These are phyloP conservation scores for Cryphonectria carpinicola DNA, from an alignment of 2,329 filamentous ascomycete species.

Conservation along the genomic window DNA sequence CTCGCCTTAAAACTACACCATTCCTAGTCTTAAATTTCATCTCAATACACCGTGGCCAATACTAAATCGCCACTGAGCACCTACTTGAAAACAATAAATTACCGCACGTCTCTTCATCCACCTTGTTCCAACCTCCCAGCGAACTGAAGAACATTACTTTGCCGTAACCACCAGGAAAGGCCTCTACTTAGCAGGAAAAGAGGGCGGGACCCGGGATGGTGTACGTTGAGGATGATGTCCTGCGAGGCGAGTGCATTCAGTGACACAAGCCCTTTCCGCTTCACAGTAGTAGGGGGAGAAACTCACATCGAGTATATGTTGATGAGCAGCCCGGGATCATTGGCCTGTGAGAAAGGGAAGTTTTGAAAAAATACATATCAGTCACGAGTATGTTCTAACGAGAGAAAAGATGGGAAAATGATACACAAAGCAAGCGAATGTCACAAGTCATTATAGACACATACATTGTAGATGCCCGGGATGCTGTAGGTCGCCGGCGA, in stretches of 20 bases:
- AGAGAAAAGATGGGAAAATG: too few species aligned
- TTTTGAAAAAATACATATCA: too few species aligned
- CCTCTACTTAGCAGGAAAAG: constrained; percentile 12
- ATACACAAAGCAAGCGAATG: neutral
- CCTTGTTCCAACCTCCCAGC: neutral
- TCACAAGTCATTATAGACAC: neutral
- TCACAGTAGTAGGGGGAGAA: neutral
- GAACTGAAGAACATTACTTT: neutral
- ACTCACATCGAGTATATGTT: constrained; percentile 27
- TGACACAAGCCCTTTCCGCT: neutral
- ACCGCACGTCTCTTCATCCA: neutral
- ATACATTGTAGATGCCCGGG: constrained; percentile 23
- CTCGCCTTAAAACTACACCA: neutral
- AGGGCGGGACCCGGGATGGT: constrained; percentile 16
- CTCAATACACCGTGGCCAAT: neutral
- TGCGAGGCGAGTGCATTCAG: neutral
- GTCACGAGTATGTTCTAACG: too few species aligned
- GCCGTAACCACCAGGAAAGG: neutral
- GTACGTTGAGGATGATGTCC: constrained; percentile 22
- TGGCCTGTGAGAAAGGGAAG: constrained; percentile 9
- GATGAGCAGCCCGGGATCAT: constrained; percentile 21
- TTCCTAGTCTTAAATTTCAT: too few species aligned
- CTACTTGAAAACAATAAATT: neutral
- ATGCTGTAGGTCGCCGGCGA: constrained; percentile 21
- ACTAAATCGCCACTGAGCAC: neutral